Conservation (phyloP, 2,329 filamentous ascomycete genomes). For the Sphaerulina musiva region DNA sequence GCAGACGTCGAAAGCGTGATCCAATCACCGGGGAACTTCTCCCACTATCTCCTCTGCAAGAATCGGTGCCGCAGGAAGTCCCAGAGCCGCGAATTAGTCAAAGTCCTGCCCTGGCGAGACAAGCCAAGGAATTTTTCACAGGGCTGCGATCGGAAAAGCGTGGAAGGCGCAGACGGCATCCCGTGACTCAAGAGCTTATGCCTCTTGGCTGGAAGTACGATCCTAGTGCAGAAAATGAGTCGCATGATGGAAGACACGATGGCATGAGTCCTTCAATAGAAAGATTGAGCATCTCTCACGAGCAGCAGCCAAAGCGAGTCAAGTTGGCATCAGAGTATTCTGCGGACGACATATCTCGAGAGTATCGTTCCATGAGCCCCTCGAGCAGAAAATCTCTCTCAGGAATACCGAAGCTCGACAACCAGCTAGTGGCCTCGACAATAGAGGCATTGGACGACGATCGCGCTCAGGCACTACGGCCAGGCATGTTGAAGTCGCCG, state of each 20-base stretch:
- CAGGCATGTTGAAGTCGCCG: background rate
- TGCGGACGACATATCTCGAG: conserved; percentile 6
- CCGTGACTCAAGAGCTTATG: conserved; percentile 30
- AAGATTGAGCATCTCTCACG: conserved; percentile 17
- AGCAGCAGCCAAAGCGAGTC: conserved; percentile 18
- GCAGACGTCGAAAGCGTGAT: conserved; percentile 29
- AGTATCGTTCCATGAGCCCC: background rate
- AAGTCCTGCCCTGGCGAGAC: background rate
- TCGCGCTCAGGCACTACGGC: background rate
- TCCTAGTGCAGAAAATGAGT: conserved; percentile 10
- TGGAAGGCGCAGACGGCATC: conserved; percentile 27
- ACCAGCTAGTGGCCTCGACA: background rate
- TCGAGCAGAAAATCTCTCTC: background rate
- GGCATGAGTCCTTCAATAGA: conserved; percentile 9
- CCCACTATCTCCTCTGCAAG: conserved; percentile 16
- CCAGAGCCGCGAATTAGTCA: background rate
- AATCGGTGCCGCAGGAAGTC: background rate
- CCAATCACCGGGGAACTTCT: conserved; percentile 28
- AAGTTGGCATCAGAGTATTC: conserved; percentile 20
- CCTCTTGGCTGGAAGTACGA: conserved; percentile 30
- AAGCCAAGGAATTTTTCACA: background rate
- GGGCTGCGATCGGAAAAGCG: conserved; percentile 18
- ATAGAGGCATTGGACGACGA: background rate
- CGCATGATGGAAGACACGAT: conserved; percentile 4
- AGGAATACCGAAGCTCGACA: background rate